Percentiles rank a stretch among this genome's conserved stretches.
phyloP scores from a whole-genome alignment of 495 filamentous ascomycete species.

The Achaetomiella virescens region DNA sequence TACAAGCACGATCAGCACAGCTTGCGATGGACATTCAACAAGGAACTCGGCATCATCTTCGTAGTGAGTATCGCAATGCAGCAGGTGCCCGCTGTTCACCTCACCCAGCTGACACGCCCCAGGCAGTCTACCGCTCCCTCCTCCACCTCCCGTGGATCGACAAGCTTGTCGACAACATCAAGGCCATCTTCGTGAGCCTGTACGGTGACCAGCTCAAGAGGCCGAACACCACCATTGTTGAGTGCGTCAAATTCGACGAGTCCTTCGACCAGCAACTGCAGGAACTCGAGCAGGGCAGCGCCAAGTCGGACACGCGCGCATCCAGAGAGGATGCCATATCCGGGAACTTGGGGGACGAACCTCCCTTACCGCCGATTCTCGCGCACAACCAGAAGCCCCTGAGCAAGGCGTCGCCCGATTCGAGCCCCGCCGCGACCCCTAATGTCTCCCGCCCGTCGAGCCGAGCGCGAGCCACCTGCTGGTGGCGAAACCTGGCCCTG shows the following conservation, averaged over 20 bases:
- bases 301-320: slow-evolving; percentile 29
- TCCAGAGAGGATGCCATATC: slow-evolving; percentile 38
- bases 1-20: slow-evolving; percentile 94
- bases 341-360: slow-evolving; percentile 34
- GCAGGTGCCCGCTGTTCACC: not conserved
- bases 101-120: slow-evolving; percentile 14
- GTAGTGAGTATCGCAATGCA: slow-evolving; percentile 60
- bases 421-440: slow-evolving; percentile 62
- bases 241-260: slow-evolving; percentile 73
- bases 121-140: slow-evolving; percentile 96
- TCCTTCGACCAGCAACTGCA: slow-evolving; percentile 91
- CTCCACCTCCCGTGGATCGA: slow-evolving; percentile 96
- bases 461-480: slow-evolving; percentile 62
- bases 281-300: slow-evolving; percentile 60
- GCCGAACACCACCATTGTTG: slow-evolving; percentile 65
- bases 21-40: slow-evolving; percentile 84
- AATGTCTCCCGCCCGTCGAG: slow-evolving; percentile 70
- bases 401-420: slow-evolving; percentile 42
- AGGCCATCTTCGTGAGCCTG: slow-evolving; percentile 78
- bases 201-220: slow-evolving; percentile 84
- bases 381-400: slow-evolving; percentile 34
- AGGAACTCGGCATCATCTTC: slow-evolving; percentile 91
- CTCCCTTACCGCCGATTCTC: slow-evolving; percentile 40
- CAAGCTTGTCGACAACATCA: slow-evolving; percentile 89
- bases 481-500: slow-evolving; percentile 63